These are phyloP conservation scores for Gnetum montanum DNA, from an alignment of 75 land plant species.

Conservation along the genomic window DNA sequence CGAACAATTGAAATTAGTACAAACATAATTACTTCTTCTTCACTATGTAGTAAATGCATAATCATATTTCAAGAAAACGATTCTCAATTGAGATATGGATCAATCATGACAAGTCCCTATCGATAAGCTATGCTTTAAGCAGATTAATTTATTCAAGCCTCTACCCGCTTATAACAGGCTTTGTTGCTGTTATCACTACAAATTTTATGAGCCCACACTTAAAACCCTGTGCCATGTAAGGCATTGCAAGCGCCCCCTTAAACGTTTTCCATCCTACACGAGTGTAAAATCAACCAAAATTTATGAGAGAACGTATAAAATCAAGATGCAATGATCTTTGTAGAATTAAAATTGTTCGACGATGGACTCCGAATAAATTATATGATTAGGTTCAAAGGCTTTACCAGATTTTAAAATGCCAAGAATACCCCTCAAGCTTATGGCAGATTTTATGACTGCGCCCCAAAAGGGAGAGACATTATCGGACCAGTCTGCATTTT, in stretches of 20 bases:
- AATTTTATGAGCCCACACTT: constrained; percentile 75
- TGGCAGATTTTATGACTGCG: constrained; percentile 85
- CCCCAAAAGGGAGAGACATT: constrained; percentile 98
- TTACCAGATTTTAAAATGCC: constrained; percentile 68
- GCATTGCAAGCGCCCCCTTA: constrained; percentile 86
- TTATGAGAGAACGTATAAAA: not conserved
- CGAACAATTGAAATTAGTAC: too few relatives aligned
- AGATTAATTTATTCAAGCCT: too few relatives aligned
- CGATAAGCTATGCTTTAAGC: too few relatives aligned
- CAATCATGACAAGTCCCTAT: too few relatives aligned
- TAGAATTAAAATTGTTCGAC: not conserved
- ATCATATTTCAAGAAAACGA: too few relatives aligned
- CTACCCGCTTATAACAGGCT: constrained; percentile 24
- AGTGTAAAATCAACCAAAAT: not conserved
- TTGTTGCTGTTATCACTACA: constrained; percentile 71
- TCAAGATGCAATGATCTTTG: not conserved
- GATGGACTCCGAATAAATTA: not conserved
- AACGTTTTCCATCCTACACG: constrained; percentile 78
- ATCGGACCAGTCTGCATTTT: constrained; percentile 79
- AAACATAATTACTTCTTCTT: too few relatives aligned
- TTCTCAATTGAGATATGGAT: too few relatives aligned
- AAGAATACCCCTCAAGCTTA: constrained; percentile 69
- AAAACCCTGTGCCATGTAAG: constrained; percentile 89
- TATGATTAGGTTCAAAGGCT: not conserved
- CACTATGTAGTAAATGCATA: too few relatives aligned